Evolutionary conservation across 768 basidiomycete genomes (phyloP).

Genomic region (Mycena floridula): DNA sequence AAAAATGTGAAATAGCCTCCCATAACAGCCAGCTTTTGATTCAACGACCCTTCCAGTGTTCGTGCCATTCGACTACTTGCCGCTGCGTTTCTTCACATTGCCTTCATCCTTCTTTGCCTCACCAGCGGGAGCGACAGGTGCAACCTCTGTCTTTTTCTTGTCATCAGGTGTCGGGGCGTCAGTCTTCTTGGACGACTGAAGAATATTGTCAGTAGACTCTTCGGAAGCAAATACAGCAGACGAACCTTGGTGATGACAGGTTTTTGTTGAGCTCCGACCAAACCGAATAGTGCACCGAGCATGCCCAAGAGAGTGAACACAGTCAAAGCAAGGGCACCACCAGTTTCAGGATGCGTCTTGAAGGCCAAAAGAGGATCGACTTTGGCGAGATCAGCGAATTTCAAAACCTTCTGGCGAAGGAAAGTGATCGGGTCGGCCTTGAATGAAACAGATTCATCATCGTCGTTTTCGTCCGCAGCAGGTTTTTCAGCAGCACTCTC

Average conservation of each 20-base stretch:
- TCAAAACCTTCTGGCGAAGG: slow-evolving; percentile 69
- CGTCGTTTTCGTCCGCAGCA: slow-evolving; percentile 41
- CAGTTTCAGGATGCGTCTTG: slow-evolving; percentile 86
- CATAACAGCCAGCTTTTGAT: background rate
- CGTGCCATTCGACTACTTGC: no score
- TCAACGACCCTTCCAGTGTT: no score
- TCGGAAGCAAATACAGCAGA: background rate
- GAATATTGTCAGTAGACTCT: slow-evolving; percentile 4
- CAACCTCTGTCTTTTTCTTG: slow-evolving; percentile 57
- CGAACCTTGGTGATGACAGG: slow-evolving; percentile 63
- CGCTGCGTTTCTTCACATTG: slow-evolving; percentile 61
- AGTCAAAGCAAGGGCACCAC: slow-evolving; percentile 66
- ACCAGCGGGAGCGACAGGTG: slow-evolving; percentile 68
- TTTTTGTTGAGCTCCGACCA: slow-evolving; percentile 69
- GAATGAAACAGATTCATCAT: slow-evolving; percentile 45
- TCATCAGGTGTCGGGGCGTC: slow-evolving; percentile 59
- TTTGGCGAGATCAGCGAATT: slow-evolving; percentile 75
- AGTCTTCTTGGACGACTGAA: slow-evolving; percentile 70
- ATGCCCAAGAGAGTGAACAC: slow-evolving; percentile 80
- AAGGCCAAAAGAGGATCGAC: slow-evolving; percentile 75
- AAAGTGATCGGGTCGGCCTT: slow-evolving; percentile 72
- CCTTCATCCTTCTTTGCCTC: slow-evolving; percentile 71
- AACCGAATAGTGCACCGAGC: slow-evolving; percentile 72
- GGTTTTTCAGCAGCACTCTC: slow-evolving; percentile 63
- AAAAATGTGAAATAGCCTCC: background rate